Base-by-base conservation (phyloP, 176 grass and related monocot genomes). In the Oryza glaberrima region DNA sequence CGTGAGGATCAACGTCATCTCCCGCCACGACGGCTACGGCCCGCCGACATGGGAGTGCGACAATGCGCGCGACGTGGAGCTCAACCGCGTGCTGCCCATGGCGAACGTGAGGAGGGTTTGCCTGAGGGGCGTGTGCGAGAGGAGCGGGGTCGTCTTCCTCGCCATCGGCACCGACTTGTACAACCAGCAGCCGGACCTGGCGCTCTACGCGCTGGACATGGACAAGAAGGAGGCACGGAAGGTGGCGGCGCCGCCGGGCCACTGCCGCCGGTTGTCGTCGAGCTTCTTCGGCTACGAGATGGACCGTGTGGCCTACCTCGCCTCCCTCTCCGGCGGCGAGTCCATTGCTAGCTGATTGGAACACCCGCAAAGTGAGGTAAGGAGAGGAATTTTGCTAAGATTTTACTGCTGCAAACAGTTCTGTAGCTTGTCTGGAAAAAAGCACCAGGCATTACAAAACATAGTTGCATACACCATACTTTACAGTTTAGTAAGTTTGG, bases 131-230 rank as follows among this genome's bases (percentile, higher is more conserved):
- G 72, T 51, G 11, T 51, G 44, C 23, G 72, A 74, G 72, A 51
- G 4, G 45, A 74, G 45, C 72, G 46, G 72, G 23, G 38, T 74
- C 45, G 23, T 74, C 72, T 74, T 74, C 72, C 48, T 74, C 23
- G 46, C 72, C 22, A 51, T 45, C 72, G 72, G 72, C 7, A 22
- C 6, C 23, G 72, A 74, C 72, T 8, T 4, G 45, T 32, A 4
- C 14, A 22, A 5, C 23, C 6, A n/a, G 3, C 22, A n/a, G 4
- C 22, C 10, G 11, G 72, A 74, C 72, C 12, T 51, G 25, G 72
- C 45, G 5, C 0, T 74, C 23, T 74, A 51, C 72, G 46, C 14
- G 72, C 23, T 74, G 46, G 23, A 74, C 72, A 11, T 74, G 23
- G 45, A 51, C 23, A 74, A 2, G 22, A 49, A 48, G 44, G 23